phyloP scores from a whole-genome alignment of 2,329 filamentous ascomycete genomes.

The Ceratocystis albifundus region DNA sequence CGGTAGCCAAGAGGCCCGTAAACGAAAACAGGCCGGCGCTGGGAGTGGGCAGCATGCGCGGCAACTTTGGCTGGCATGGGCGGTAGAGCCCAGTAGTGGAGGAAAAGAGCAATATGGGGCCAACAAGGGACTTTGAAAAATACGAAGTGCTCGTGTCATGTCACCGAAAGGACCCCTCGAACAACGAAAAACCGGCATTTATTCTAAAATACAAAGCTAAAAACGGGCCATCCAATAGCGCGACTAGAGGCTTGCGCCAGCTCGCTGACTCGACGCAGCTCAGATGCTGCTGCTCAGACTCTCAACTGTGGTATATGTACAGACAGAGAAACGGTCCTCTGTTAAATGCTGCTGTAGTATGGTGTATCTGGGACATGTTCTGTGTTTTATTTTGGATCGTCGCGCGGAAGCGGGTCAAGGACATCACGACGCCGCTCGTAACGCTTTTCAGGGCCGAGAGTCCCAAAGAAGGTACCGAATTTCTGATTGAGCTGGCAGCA shows the following conservation, averaged over 20 bases:
- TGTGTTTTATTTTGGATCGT: background rate
- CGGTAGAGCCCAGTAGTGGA: constrained; percentile 27
- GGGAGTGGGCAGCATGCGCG: constrained; percentile 42
- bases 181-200: background rate
- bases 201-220: background rate
- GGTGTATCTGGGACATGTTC: background rate
- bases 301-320: background rate
- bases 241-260: background rate
- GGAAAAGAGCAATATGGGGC: background rate
- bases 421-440: constrained; percentile 35
- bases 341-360: background rate
- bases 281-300: background rate
- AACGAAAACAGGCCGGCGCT: constrained; percentile 52
- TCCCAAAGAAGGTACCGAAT: constrained; percentile 33
- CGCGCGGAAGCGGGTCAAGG: constrained; percentile 26
- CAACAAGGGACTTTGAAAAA: background rate
- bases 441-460: constrained; percentile 34
- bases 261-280: background rate
- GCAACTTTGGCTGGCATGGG: constrained; percentile 46
- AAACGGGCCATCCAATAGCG: background rate
- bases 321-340: background rate
- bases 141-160: constrained; percentile 9
- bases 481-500: constrained; percentile 16
- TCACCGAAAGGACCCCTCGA: background rate
- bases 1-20: constrained; percentile 65